Base-by-base conservation (phyloP, 306 rosid species). In the Acacia confusa region DNA sequence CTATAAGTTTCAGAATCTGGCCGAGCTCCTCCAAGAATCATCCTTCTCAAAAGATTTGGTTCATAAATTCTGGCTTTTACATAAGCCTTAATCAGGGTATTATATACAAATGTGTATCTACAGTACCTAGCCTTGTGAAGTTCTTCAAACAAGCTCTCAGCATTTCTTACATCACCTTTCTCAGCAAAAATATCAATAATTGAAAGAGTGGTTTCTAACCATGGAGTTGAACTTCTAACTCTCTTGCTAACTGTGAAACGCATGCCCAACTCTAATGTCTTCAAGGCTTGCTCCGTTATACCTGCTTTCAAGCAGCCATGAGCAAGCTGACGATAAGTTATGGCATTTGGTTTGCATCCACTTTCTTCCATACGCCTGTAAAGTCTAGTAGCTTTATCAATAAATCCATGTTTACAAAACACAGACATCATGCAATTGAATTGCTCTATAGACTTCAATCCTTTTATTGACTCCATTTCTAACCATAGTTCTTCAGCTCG, bases 1-100 rank as follows among this genome's bases (percentile, higher is more conserved):
- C 99, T 93, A 75, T 91, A 91, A 4, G 98, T 92, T 85, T 95
- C 98, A 60, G 94, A 89, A 70, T 93, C 98, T 70, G 99, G 99
- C 83, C 92, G 85, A 64, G 98, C 93, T 52, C 97, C 98, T 82
- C 92, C 94, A 60, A 92, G 86, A 84, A 93, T 92, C 97, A 93
- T 93, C 83, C 97, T 88, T 81, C 74, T 92, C 92, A 95, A 86
- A 81, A 89, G 89, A 80, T 89, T 84, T 63, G 94, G 92, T 78
- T 88, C 88, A 88, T 96, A 91, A 78, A 87, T 86, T 86, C 88
- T 90, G 75, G 99, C 98, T 87, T 89, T 96, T 81, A 91, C 94
- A 73, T 96, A 96, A 61, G 97, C 97, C 87, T 89, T 96, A 68
- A 96, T 88, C 82, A 92, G 85, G 71, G 92, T 79, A 84, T 96